Conservation (phyloP, 805 yeast species). For the Blastobotrys muscicola region DNA sequence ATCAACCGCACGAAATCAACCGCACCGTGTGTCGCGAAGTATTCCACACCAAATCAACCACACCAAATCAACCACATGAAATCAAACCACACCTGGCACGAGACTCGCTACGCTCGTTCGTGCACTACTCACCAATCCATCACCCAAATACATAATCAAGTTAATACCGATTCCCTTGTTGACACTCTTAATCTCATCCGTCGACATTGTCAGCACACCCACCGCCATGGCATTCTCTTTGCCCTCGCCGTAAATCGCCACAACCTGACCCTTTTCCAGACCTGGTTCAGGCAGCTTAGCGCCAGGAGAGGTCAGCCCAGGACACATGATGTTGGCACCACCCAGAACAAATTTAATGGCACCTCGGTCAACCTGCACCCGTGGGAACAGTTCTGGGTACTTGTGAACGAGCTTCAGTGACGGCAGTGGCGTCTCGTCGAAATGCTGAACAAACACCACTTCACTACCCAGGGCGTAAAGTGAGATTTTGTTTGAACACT, state of each 20-base stretch:
- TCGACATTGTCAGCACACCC: conserved; percentile 80
- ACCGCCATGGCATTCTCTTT: conserved; percentile 85
- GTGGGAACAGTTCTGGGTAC: conserved; percentile 71
- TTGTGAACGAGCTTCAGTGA: conserved; percentile 38
- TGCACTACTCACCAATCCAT: conserved; percentile 42
- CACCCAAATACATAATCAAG: conserved; percentile 74
- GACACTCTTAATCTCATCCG: conserved; percentile 71
- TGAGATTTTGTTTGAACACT: conserved; percentile 85
- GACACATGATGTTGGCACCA: conserved; percentile 96
- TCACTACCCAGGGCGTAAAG: conserved; percentile 65
- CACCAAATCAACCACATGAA: too few species aligned
- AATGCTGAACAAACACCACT: conserved; percentile 71
- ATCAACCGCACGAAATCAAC: too few species aligned
- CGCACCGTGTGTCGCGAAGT: too few species aligned
- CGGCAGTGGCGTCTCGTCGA: conserved; percentile 70
- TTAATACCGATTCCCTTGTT: conserved; percentile 91
- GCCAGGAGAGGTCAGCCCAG: conserved; percentile 80
- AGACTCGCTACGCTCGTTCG: too few species aligned
- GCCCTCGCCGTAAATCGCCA: conserved; percentile 83
- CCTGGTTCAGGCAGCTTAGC: conserved; percentile 70
- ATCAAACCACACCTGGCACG: too few species aligned
- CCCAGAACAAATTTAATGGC: conserved; percentile 92
- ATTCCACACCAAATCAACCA: too few species aligned
- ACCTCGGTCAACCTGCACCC: conserved; percentile 87
- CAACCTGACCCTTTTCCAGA: conserved; percentile 57